Percentiles rank a stretch among this genome's conserved stretches.
phyloP scores from a whole-genome alignment of 805 yeast species.

The Hagleromyces aurorensis region DNA sequence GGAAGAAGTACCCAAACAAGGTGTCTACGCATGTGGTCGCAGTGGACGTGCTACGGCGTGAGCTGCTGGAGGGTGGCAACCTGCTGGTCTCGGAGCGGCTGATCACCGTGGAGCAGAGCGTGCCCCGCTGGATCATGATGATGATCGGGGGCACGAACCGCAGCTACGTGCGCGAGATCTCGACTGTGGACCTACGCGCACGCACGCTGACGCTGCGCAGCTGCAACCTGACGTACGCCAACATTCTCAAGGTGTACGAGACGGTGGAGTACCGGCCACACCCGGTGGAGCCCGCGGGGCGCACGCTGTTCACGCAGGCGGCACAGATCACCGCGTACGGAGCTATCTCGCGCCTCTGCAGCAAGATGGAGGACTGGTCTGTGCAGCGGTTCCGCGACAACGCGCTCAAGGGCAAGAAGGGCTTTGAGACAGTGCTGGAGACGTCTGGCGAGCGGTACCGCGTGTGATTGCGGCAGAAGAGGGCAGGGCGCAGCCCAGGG shows the following conservation, averaged over 20 bases:
- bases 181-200: constrained; percentile 64
- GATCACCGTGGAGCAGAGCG: constrained; percentile 78
- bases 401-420: constrained; percentile 72
- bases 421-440: constrained; percentile 74
- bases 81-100: constrained; percentile 74
- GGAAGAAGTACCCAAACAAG: constrained; percentile 97
- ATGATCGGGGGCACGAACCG: constrained; percentile 65
- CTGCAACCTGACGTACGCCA: constrained; percentile 75
- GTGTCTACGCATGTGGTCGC: constrained; percentile 86
- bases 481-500: too few relatives aligned
- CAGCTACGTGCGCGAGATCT: constrained; percentile 82
- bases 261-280: constrained; percentile 79
- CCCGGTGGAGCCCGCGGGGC: constrained; percentile 37
- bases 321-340: constrained; percentile 89
- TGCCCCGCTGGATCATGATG: constrained; percentile 72
- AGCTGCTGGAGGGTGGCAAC: constrained; percentile 44
- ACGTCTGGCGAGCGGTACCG: constrained; percentile 33
- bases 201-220: constrained; percentile 71
- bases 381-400: constrained; percentile 83
- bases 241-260: constrained; percentile 72
- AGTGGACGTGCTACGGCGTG: constrained; percentile 79
- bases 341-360: constrained; percentile 59
- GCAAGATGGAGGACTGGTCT: constrained; percentile 86
- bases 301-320: constrained; percentile 66
- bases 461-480: too few relatives aligned